Evolutionary conservation across 2,329 filamentous ascomycete species (phyloP).

Genomic region (Aspergillus quadrilineatus): DNA sequence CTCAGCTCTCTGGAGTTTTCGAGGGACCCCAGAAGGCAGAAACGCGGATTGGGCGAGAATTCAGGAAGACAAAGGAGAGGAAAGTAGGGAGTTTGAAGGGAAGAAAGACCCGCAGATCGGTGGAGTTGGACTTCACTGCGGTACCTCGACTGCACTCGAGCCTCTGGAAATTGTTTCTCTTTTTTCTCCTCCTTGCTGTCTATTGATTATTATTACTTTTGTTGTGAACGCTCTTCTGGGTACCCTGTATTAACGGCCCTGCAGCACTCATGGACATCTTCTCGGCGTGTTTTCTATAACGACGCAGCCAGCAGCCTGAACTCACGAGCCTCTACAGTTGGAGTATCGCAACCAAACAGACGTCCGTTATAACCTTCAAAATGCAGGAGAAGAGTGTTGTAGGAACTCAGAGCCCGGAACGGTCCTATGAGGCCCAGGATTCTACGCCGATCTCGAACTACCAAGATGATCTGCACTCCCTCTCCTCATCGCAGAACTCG

Average conservation of each 20-base stretch:
- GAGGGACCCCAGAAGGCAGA: neutral
- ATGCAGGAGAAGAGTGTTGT: slow-evolving; percentile 11
- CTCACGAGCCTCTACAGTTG: neutral
- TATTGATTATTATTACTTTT: neutral
- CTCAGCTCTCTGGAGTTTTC: neutral
- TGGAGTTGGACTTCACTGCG: neutral
- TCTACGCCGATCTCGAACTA: neutral
- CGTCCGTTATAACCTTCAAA: neutral
- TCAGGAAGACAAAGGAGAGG: neutral
- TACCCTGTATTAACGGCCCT: neutral
- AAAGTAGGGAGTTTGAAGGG: neutral
- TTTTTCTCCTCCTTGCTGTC: neutral
- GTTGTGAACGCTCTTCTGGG: no score
- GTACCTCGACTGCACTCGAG: neutral
- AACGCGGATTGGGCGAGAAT: neutral
- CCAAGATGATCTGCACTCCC: slow-evolving; percentile 15
- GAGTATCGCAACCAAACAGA: neutral
- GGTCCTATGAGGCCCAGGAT: neutral
- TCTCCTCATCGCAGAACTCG: slow-evolving; percentile 13
- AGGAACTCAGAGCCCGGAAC: neutral
- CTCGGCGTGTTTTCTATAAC: neutral
- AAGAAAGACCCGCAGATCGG: neutral
- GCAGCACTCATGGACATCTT: neutral
- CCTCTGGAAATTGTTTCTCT: neutral
- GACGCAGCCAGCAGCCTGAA: neutral